Conservation (phyloP, 306 rosid species). For the Prunus mira region DNA sequence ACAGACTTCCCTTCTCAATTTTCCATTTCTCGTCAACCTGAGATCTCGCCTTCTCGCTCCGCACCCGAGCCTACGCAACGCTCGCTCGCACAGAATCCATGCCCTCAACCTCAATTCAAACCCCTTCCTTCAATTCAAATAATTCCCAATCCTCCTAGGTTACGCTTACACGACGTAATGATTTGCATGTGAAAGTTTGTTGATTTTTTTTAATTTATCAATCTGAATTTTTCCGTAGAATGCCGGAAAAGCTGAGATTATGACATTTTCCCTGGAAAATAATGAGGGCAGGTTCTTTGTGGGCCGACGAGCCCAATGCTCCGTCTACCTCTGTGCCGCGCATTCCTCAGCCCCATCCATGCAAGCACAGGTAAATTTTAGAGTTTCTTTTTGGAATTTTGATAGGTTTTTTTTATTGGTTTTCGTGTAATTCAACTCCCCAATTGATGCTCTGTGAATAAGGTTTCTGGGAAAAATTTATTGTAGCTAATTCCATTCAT, state of each 20-base stretch:
- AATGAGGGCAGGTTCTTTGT: conserved; percentile 40
- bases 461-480: background rate
- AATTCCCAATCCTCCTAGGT: background rate
- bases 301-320: conserved; percentile 37
- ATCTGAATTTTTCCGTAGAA: conserved; percentile 13
- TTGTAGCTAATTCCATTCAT: background rate
- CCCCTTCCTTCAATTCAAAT: background rate
- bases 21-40: conserved; percentile 6
- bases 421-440: background rate
- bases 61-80: background rate
- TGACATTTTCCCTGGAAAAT: conserved; percentile 33
- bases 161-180: background rate
- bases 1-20: background rate
- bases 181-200: background rate
- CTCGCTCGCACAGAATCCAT: background rate
- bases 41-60: conserved; percentile 3
- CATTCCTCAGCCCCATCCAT: conserved; percentile 10
- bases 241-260: conserved; percentile 24
- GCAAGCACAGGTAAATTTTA: conserved; percentile 27
- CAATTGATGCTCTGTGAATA: background rate
- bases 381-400: background rate
- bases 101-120: background rate
- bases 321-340: conserved; percentile 36
- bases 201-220: background rate
- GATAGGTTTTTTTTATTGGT: background rate